Conservation (phyloP, 306 rosid genomes). For the Vicia villosa region DNA sequence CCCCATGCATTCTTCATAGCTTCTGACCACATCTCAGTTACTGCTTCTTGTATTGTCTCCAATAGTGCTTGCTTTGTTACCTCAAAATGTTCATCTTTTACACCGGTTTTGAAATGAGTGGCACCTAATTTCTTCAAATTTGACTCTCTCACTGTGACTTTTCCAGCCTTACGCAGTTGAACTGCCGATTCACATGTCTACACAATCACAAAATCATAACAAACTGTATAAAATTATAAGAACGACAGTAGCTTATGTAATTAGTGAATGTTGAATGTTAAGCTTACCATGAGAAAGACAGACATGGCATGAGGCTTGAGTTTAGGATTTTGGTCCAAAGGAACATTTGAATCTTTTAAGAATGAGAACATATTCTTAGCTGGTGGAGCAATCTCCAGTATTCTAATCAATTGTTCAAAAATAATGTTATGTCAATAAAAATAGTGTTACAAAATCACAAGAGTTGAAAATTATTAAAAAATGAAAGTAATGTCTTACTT, state of each 20-base stretch:
- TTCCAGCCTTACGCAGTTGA: conserved; percentile 82
- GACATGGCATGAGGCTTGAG: conserved; percentile 74
- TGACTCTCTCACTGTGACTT: conserved; percentile 65
- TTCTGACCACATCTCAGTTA: conserved; percentile 74
- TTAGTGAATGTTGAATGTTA: not conserved
- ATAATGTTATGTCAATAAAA: too few species aligned
- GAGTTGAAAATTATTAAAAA: too few species aligned
- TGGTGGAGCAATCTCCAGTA: conserved; percentile 83
- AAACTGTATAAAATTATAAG: not conserved
- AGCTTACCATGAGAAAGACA: conserved; percentile 70
- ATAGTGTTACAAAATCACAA: too few species aligned
- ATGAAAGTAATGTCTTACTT: conserved; percentile 54
- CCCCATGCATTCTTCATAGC: conserved; percentile 83
- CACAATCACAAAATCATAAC: not conserved
- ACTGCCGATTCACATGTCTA: conserved; percentile 79
- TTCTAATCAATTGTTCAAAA: conserved; percentile 40
- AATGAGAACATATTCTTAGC: conserved; percentile 71
- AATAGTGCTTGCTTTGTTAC: conserved; percentile 69
- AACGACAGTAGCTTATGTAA: too few species aligned
- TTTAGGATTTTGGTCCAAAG: conserved; percentile 80
- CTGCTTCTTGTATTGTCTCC: conserved; percentile 75
- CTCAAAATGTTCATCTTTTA: conserved; percentile 68
- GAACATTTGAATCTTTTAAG: conserved; percentile 69
- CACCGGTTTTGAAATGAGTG: conserved; percentile 61
- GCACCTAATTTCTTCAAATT: conserved; percentile 64